These are phyloP conservation scores for Brettanomyces anomalus DNA, from an alignment of 805 yeast genomes.

Conservation along the genomic window DNA sequence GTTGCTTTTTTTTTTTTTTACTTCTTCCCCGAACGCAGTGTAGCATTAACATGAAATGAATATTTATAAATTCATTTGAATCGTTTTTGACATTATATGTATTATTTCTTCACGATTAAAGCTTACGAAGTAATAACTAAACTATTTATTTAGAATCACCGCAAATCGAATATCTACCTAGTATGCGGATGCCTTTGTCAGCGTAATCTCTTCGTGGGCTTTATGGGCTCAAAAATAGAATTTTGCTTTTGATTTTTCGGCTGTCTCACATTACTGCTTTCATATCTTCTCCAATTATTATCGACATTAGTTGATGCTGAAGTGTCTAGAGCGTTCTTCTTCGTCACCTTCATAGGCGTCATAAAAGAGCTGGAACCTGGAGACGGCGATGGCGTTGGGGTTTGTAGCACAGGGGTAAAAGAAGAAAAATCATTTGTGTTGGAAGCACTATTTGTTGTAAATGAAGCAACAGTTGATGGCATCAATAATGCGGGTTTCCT, in stretches of 20 bases:
- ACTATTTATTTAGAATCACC: not conserved
- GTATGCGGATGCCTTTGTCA: not conserved
- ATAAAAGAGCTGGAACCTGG: conserved; percentile 6
- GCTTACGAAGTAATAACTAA: too few species aligned
- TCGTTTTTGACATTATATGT: too few species aligned
- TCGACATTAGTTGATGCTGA: conserved; percentile 3
- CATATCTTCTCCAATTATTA: conserved; percentile 3
- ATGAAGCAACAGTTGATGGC: too few species aligned
- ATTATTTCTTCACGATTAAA: too few species aligned
- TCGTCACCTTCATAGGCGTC: conserved; percentile 18
- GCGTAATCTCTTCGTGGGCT: conserved; percentile 14
- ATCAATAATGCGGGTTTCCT: too few species aligned
- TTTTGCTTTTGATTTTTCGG: not conserved
- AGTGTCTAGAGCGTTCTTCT: conserved; percentile 5
- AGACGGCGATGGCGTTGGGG: not conserved
- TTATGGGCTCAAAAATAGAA: conserved; percentile 9
- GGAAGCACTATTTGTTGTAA: too few species aligned
- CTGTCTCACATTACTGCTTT: not conserved
- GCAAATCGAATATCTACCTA: not conserved
- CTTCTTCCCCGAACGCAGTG: too few species aligned
- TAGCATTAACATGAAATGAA: too few species aligned
- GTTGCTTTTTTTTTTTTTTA: too few species aligned
- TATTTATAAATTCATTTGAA: too few species aligned
- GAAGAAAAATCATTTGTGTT: too few species aligned
- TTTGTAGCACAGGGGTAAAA: too few species aligned